A percentile compares a stretch with the other conserved stretches of the same genome.
These are phyloP conservation scores for Limonium bicolor DNA, from an alignment of 148 eudicot genomes.

Conservation along the genomic window DNA sequence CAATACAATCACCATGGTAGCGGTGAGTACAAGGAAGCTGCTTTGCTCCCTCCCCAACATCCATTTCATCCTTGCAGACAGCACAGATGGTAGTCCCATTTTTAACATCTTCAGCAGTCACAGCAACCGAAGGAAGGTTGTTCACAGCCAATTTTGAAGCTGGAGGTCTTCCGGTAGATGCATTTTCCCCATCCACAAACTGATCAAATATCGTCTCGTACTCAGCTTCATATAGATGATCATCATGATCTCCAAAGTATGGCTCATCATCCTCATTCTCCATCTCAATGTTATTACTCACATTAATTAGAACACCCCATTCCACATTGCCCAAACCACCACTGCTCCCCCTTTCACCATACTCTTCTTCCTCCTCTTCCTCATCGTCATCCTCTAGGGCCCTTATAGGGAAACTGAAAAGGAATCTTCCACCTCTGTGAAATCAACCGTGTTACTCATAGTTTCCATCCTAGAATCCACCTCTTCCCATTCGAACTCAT, in stretches of 20 bases:
- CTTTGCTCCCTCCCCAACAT: conserved; percentile 30
- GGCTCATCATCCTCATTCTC: conserved; percentile 10
- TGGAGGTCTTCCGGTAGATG: conserved; percentile 25
- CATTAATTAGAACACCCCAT: conserved; percentile 33
- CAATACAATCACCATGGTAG: conserved; percentile 56
- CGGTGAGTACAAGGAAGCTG: conserved; percentile 52
- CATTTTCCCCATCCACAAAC: conserved; percentile 28
- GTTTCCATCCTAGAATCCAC: conserved; percentile 32
- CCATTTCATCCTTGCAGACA: conserved; percentile 53
- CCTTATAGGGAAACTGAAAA: conserved; percentile 13
- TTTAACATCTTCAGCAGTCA: conserved; percentile 25
- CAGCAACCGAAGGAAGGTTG: conserved; percentile 19
- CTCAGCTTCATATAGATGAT: conserved; percentile 18
- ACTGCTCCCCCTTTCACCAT: conserved; percentile 12
- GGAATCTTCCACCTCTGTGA: conserved; percentile 21
- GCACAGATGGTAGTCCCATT: conserved; percentile 37
- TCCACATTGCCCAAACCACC: conserved; percentile 14
- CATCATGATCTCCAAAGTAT: conserved; percentile 21
- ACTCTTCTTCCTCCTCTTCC: conserved; percentile 23
- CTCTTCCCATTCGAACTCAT: conserved; percentile 67
- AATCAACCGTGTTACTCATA: conserved; percentile 21
- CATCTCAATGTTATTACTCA: conserved; percentile 9
- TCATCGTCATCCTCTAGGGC: no score
- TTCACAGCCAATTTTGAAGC: conserved; percentile 35
- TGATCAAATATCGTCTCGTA: conserved; percentile 51